Percentiles rank a stretch among this genome's conserved stretches.
Evolutionary conservation across 2,329 filamentous ascomycete genomes (phyloP).

Genomic region (Phoma sp.): DNA sequence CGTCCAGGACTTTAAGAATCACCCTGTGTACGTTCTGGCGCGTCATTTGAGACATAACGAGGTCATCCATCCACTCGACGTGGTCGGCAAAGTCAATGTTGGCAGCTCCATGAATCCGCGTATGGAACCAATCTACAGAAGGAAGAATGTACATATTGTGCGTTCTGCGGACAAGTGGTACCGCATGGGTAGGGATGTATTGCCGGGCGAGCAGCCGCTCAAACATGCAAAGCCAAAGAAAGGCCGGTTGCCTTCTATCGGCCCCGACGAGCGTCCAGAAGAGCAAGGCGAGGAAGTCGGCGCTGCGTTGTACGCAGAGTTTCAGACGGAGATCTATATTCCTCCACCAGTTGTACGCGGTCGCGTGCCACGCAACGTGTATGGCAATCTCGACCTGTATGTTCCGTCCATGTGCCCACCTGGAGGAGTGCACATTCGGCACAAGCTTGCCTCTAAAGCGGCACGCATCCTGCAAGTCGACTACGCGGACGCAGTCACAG

Average conservation of each 20-base stretch:
- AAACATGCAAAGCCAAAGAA: slow-evolving; percentile 65
- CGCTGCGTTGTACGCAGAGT: slow-evolving; percentile 63
- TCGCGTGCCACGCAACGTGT: slow-evolving; percentile 67
- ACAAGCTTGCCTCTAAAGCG: slow-evolving; percentile 69
- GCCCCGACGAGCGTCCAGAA: slow-evolving; percentile 41
- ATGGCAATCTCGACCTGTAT: slow-evolving; percentile 68
- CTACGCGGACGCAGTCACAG: slow-evolving; percentile 86
- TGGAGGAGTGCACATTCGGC: slow-evolving; percentile 63
- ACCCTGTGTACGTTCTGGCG: slow-evolving; percentile 77
- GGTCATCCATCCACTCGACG: slow-evolving; percentile 73
- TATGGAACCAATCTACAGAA: slow-evolving; percentile 81
- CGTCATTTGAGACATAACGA: slow-evolving; percentile 84
- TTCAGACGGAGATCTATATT: slow-evolving; percentile 72
- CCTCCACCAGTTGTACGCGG: slow-evolving; percentile 78
- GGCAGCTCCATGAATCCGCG: slow-evolving; percentile 63
- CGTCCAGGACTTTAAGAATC: slow-evolving; percentile 84
- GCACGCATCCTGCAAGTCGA: slow-evolving; percentile 79
- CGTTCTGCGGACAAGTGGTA: slow-evolving; percentile 90
- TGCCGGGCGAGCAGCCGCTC: slow-evolving; percentile 74
- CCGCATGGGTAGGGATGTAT: slow-evolving; percentile 80
- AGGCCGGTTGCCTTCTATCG: slow-evolving; percentile 30
- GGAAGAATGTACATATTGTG: slow-evolving; percentile 78
- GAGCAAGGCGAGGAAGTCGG: slow-evolving; percentile 52
- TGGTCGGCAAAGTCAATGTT: slow-evolving; percentile 77
- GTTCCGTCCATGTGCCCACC: slow-evolving; percentile 68